Evolutionary conservation across 1,139 yeast species (phyloP).

Genomic region (Suhomyces atakaporum): DNA sequence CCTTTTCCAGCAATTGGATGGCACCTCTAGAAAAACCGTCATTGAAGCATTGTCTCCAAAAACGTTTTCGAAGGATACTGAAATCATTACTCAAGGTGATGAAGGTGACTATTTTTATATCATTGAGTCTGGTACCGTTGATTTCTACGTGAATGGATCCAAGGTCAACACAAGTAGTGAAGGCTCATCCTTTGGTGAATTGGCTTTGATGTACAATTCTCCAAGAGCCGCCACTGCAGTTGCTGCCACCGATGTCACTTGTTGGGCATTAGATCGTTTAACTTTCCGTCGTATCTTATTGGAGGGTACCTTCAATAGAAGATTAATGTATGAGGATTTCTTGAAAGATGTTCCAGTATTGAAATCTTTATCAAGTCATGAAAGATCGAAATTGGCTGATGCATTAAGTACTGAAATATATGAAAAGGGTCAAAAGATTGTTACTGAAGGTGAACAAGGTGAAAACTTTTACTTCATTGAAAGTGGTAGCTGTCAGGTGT

Average conservation of each 20-base stretch:
- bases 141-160: conserved; percentile 71
- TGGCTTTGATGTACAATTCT: conserved; percentile 95
- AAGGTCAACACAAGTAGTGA: conserved; percentile 75
- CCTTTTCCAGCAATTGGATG: conserved; percentile 74
- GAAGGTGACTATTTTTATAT: conserved; percentile 95
- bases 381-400: conserved; percentile 90
- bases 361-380: conserved; percentile 70
- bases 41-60: conserved; percentile 81
- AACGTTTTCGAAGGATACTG: conserved; percentile 56
- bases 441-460: conserved; percentile 87
- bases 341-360: conserved; percentile 85
- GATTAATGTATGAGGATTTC: conserved; percentile 88
- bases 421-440: conserved; percentile 71
- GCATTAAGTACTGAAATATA: conserved; percentile 81
- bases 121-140: conserved; percentile 82
- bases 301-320: conserved; percentile 87
- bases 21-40: conserved; percentile 73
- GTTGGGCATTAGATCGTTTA: conserved; percentile 91
- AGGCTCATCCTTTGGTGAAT: conserved; percentile 93
- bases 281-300: conserved; percentile 90
- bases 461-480: conserved; percentile 91
- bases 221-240: conserved; percentile 96
- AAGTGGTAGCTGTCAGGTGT: conserved; percentile 79
- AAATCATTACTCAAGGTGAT: conserved; percentile 89
- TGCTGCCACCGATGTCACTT: conserved; percentile 65